Percentiles rank a stretch among this genome's conserved stretches.
Conservation (phyloP, 441 rosid genomes). For the Gossypium aridum region DNA sequence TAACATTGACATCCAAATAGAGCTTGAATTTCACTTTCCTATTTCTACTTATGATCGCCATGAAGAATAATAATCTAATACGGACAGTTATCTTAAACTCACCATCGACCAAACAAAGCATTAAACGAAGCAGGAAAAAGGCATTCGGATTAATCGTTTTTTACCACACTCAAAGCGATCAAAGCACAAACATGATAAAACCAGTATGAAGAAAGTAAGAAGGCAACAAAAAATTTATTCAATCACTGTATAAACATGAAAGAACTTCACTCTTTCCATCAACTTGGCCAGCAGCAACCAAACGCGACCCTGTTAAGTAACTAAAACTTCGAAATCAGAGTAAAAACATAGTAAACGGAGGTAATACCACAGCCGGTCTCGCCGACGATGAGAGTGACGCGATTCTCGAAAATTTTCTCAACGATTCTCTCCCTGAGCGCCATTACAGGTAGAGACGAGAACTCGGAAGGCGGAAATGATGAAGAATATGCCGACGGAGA, state of each 20-base stretch:
- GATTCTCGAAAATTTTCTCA: constrained; percentile 77
- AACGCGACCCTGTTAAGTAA: neutral
- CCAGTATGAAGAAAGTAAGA: neutral
- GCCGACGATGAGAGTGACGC: constrained; percentile 93
- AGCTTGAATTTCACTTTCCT: neutral
- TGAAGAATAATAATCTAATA: too few relatives aligned
- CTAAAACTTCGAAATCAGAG: neutral
- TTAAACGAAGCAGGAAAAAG: too few relatives aligned
- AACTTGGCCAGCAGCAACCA: neutral
- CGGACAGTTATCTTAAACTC: too few relatives aligned
- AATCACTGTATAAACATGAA: neutral
- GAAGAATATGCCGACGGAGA: constrained; percentile 43
- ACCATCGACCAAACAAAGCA: too few relatives aligned
- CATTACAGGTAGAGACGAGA: constrained; percentile 75
- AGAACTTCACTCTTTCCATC: neutral
- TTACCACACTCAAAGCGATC: neutral
- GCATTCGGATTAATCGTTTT: neutral
- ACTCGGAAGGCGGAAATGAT: constrained; percentile 33
- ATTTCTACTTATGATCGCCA: neutral
- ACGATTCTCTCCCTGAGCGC: constrained; percentile 58
- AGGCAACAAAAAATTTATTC: neutral
- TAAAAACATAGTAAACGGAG: constrained; percentile 1
- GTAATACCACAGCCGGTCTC: constrained; percentile 91
- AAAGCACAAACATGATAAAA: neutral
- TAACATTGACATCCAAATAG: constrained; percentile 3